phyloP scores from a whole-genome alignment of 1,284 basidiomycete genomes.

The Papiliotrema flavescens region DNA sequence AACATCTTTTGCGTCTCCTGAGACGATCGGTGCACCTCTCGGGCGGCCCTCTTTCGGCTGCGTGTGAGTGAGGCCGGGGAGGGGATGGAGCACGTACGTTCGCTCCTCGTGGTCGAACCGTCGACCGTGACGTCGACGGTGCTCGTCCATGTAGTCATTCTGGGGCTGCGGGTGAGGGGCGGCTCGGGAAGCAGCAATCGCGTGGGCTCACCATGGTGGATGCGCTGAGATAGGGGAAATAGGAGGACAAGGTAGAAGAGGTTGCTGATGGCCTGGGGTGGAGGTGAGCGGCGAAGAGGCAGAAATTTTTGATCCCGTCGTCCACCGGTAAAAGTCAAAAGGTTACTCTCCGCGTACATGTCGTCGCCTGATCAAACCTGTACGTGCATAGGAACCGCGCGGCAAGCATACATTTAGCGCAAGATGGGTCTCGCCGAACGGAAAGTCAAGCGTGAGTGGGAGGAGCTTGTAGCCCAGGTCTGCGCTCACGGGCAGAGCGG shows the following conservation, averaged over 20 bases:
- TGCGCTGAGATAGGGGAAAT: neutral
- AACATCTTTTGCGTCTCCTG: conserved; percentile 88
- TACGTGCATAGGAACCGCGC: neutral
- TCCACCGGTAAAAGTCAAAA: neutral
- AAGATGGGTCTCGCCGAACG: conserved; percentile 50
- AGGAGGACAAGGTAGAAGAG: neutral
- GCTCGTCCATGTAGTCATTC: conserved; percentile 52
- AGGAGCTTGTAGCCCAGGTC: neutral
- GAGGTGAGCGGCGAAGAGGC: neutral
- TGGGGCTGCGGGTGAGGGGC: conserved; percentile 16
- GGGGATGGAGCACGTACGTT: conserved; percentile 31
- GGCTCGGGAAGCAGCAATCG: neutral
- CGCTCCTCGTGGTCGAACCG: conserved; percentile 49
- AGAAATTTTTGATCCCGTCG: conserved; percentile 26
- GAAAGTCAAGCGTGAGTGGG: conserved; percentile 45
- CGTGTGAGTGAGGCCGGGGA: neutral
- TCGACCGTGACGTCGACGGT: conserved; percentile 49
- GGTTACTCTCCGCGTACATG: neutral
- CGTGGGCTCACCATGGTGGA: conserved; percentile 20
- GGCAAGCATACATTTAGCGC: neutral
- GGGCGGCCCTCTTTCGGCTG: conserved; percentile 93
- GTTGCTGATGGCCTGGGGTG: conserved; percentile 3
- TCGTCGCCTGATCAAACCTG: neutral
- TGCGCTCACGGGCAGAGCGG: conserved; percentile 28
- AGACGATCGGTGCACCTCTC: conserved; percentile 83